Conservation (phyloP, 2,329 filamentous ascomycete species). For the Apiospora marii region DNA sequence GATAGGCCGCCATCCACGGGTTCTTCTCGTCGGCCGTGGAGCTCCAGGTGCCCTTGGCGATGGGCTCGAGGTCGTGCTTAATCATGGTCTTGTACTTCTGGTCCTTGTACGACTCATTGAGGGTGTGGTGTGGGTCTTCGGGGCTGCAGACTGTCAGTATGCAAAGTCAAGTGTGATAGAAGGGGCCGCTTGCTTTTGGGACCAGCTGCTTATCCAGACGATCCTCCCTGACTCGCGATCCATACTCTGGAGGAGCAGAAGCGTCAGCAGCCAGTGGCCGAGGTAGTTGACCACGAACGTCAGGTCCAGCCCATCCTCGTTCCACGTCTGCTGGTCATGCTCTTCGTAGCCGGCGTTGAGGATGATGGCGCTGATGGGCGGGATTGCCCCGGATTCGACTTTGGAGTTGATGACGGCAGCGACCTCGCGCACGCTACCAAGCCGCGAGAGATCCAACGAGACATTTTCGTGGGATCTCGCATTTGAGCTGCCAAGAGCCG, state of each 20-base stretch:
- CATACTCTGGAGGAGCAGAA: constrained; percentile 24
- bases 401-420: background rate
- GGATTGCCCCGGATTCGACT: background rate
- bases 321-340: constrained; percentile 18
- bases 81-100: background rate
- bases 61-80: background rate
- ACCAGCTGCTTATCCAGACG: background rate
- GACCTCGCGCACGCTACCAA: background rate
- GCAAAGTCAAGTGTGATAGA: background rate
- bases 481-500: background rate
- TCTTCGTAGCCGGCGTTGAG: constrained; percentile 24
- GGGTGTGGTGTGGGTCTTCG: background rate
- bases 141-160: background rate
- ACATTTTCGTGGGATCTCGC: background rate
- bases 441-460: background rate
- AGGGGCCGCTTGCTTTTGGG: background rate
- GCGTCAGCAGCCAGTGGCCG: constrained; percentile 24
- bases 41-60: background rate
- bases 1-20: background rate
- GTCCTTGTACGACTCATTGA: background rate
- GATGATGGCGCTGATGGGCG: constrained; percentile 22
- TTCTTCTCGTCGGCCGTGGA: background rate
- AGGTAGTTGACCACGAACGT: constrained; percentile 24
- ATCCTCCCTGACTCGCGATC: background rate
- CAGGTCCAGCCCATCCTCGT: constrained; percentile 22